A percentile compares a stretch with the other conserved stretches of the same genome.
These are phyloP conservation scores for Apiospora malaysiana DNA, from an alignment of 2,329 filamentous ascomycete species.

Conservation along the genomic window DNA sequence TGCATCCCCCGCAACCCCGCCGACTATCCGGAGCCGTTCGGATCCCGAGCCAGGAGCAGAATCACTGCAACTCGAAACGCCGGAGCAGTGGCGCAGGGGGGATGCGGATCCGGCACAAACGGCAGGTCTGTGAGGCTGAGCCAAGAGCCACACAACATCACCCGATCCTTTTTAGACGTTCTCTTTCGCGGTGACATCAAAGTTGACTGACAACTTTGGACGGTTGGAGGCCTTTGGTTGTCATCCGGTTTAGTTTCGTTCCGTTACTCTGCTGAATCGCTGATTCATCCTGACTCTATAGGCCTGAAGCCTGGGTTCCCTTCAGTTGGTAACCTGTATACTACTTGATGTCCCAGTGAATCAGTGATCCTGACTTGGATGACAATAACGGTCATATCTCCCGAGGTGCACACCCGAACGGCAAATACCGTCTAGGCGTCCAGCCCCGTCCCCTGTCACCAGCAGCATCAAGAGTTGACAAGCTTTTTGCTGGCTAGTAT, in stretches of 20 bases:
- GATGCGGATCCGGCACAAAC: background rate
- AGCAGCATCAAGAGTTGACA: background rate
- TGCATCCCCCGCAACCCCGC: background rate
- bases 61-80: slow-evolving; percentile 3
- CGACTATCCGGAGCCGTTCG: background rate
- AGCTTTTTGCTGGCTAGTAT: background rate
- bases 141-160: background rate
- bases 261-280: background rate
- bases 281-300: background rate
- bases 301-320: background rate
- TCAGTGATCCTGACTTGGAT: background rate
- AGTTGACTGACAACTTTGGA: background rate
- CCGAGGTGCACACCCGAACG: background rate
- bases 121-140: background rate
- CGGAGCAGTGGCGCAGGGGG: background rate
- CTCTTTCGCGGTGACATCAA: background rate
- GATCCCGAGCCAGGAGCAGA: background rate
- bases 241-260: background rate
- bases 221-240: background rate
- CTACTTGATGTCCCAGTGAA: background rate
- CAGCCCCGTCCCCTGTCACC: background rate
- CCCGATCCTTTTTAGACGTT: background rate
- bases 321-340: background rate
- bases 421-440: background rate
- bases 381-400: background rate